These are phyloP conservation scores for Gelatoporia subvermispora DNA, from an alignment of 768 basidiomycete genomes.

Conservation along the genomic window DNA sequence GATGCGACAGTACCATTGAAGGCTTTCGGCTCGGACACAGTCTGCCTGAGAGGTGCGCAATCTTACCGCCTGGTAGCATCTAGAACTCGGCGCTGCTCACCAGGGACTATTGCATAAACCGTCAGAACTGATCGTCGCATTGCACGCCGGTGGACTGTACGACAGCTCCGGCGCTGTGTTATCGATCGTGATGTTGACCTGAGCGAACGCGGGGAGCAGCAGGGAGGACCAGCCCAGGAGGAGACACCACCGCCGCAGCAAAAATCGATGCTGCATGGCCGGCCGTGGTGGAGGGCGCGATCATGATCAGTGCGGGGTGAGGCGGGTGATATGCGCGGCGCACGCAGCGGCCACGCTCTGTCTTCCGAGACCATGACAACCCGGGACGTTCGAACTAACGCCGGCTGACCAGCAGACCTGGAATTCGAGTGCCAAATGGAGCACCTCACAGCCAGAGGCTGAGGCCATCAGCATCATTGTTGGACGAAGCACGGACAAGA, in stretches of 20 bases:
- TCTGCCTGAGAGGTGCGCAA: constrained; percentile 8
- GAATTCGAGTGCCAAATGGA: too few relatives aligned
- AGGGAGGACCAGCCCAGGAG: constrained; percentile 2
- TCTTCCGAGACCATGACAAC: constrained; percentile 1
- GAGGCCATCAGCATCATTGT: too few relatives aligned
- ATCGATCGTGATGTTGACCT: constrained; percentile 15
- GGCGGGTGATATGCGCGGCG: background rate
- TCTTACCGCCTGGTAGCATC: too few relatives aligned
- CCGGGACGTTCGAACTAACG: constrained; percentile 1
- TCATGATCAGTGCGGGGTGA: background rate
- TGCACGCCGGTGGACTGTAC: constrained; percentile 18
- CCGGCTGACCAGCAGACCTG: background rate
- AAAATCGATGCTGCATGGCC: constrained; percentile 1
- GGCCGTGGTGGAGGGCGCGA: background rate
- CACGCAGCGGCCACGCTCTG: background rate
- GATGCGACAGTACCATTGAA: constrained; percentile 12
- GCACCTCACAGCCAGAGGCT: too few relatives aligned
- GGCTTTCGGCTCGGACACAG: constrained; percentile 7
- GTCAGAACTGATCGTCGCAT: constrained; percentile 8
- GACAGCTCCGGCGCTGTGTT: constrained; percentile 17
- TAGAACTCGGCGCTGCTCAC: constrained; percentile 4
- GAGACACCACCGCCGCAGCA: constrained; percentile 5
- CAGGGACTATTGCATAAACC: constrained; percentile 14
- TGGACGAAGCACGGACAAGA: too few relatives aligned
- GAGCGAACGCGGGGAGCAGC: background rate